Base-by-base conservation (phyloP, 2,329 filamentous ascomycete species). In the Kalmusia sp. region DNA sequence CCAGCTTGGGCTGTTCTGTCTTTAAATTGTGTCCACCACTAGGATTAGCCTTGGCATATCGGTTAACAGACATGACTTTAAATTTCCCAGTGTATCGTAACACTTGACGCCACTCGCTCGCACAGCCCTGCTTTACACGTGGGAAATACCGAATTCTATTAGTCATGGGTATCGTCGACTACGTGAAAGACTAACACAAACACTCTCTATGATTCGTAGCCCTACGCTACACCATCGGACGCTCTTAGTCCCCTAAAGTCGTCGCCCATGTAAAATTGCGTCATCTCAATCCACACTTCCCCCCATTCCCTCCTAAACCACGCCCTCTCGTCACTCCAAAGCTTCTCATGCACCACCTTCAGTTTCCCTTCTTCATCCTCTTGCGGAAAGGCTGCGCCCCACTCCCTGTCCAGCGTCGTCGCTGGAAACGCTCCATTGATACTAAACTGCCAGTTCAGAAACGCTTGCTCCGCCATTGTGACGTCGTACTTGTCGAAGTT, bases 281-380 rank as follows among this genome's bases (percentile, higher is more conserved):
- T 15, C 68, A 71, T 67, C 19, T 67, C 64, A 30, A 45, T 39
- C 68, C 69, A 71, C 1, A 50, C 52, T 3, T 35, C 37, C 6
- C 57, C 52, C 69, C 69, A 71, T 28, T 70, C 69, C 3, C 54
- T 41, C 37, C 55, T 65, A 58, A 67, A 48, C 62, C 62, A 66
- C 3, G 57, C 58, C 3, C 45, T 46, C 7, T 59, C 54, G 9
- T 51, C 53, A 0, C 43, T 50, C 70, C 70, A 74, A 2, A 74
- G 51, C 59, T 74, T 74, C 57, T 71, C 70, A 55, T 74, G 71
- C 27, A 74, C 64, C 6, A 74, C 63, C 46, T 70, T 72, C 46
- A 71, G 54, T 30, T 56, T 55, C 11, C 58, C 62, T 19, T 62
- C 62, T 6, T 64, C 63, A 3, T 67, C 54, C 6, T 66, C 65